These are phyloP conservation scores for Dorcoceras hygrometricum DNA, from an alignment of 257 asterid genomes.

Conservation along the genomic window DNA sequence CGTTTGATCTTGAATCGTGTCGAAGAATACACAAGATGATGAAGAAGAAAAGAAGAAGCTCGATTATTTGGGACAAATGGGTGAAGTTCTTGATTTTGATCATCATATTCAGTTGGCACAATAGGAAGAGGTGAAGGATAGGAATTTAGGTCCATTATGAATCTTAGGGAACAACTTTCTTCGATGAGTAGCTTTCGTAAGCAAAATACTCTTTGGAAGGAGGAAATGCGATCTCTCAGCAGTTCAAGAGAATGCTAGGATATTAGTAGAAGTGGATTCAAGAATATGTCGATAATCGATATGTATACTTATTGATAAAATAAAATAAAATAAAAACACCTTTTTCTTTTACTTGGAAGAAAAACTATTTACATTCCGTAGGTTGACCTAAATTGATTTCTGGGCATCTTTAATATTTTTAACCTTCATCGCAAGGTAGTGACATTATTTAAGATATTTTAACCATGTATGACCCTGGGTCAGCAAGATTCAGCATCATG, in stretches of 20 bases:
- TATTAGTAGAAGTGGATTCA: not conserved
- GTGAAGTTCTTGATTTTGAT: conserved; percentile 28
- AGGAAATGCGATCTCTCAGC: not conserved
- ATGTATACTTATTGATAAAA: too few relatives aligned
- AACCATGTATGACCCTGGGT: too few relatives aligned
- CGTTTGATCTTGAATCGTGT: conserved; percentile 41
- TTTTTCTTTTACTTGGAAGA: too few relatives aligned
- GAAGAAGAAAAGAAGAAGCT: conserved; percentile 38
- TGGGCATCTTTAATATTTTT: too few relatives aligned
- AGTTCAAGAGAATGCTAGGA: not conserved
- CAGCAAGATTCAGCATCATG: too few relatives aligned
- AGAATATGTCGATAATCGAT: too few relatives aligned
- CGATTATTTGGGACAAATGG: conserved; percentile 30
- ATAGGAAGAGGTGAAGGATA: conserved; percentile 40
- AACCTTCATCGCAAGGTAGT: too few relatives aligned
- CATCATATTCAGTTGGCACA: conserved; percentile 25
- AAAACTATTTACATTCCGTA: too few relatives aligned
- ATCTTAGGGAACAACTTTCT: not conserved
- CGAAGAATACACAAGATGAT: conserved; percentile 42
- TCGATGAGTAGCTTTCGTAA: not conserved
- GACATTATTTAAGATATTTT: too few relatives aligned
- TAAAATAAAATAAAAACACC: too few relatives aligned
- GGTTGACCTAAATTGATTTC: too few relatives aligned
- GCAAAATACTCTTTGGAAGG: not conserved
- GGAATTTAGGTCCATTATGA: conserved; percentile 35